phyloP scores from a whole-genome alignment of 225 moss, liverwort and hornwort species.

The Sphagnum contortum region DNA sequence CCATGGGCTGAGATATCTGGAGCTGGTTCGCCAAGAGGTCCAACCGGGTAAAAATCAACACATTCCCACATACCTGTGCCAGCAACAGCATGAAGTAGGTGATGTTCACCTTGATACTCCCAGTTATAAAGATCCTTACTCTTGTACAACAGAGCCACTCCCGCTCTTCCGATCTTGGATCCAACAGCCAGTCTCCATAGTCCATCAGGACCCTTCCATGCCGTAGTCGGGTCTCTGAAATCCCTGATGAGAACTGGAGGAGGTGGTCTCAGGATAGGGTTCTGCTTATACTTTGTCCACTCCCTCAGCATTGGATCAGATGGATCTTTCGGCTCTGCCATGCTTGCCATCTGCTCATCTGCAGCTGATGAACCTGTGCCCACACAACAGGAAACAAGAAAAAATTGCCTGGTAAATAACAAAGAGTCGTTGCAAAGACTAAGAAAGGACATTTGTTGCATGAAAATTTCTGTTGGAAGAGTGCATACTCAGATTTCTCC shows the following conservation, averaged over 20 bases:
- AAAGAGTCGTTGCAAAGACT: background rate
- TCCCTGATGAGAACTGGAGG: slow-evolving; percentile 24
- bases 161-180: slow-evolving; percentile 35
- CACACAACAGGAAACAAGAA: slow-evolving; percentile 18
- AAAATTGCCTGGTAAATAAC: background rate
- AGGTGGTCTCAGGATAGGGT: slow-evolving; percentile 48
- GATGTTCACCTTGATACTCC: slow-evolving; percentile 10
- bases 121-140: slow-evolving; percentile 51
- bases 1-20: slow-evolving; percentile 9
- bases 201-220: slow-evolving; percentile 55
- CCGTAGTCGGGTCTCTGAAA: slow-evolving; percentile 67
- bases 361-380: background rate
- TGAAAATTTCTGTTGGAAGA: too few relatives aligned
- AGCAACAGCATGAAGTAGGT: slow-evolving; percentile 30
- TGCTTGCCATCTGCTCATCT: slow-evolving; percentile 15
- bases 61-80: slow-evolving; percentile 87
- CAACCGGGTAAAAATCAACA: slow-evolving; percentile 57
- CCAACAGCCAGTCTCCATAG: slow-evolving; percentile 49
- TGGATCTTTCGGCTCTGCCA: slow-evolving; percentile 24
- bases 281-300: slow-evolving; percentile 29
- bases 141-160: slow-evolving; percentile 44
- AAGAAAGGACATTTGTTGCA: too few relatives aligned
- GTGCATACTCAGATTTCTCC: too few relatives aligned
- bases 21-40: slow-evolving; percentile 11
- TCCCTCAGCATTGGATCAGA: slow-evolving; percentile 28